Base-by-base conservation (phyloP, 164 flowering plant species). In the Magnolia changhungtana region DNA sequence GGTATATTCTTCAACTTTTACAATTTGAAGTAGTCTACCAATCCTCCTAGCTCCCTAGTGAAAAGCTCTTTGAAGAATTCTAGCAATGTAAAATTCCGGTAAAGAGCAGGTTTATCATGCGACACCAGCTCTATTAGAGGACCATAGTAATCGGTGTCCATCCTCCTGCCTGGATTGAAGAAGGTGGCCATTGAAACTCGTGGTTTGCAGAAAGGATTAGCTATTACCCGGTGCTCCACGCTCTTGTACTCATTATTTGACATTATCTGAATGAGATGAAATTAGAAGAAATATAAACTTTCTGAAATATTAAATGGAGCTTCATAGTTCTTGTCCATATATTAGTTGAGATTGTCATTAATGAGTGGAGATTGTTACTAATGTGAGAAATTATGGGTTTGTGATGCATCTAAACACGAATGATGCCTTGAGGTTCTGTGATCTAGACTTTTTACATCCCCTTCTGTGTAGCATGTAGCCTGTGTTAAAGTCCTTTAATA, bases 151-250 rank as follows among this genome's bases (percentile, higher is more conserved):
- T 73, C 77, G 3, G 74, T 20, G 9, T 69, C 63, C 5, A 51
- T 74, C 3, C 55, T 68, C 9, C 29, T 74, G 13, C 64, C 72
- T 37, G 77, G 79, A 45, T 50, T 58, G 65, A 71, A 72, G 75
- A 78, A 75, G n/a, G 73, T 27, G 1, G 77, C 81, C 2, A 75
- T 23, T 18, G 83, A 75, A 6, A 81, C 50, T 21, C 77, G 66
- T 14, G 83, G 74, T 8, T 76, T 75, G 4, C 2, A 64, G 45
- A 4, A 73, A 13, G 81, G 68, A 74, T 81, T 78, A 1, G 83
- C 83, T 24, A 72, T 23, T 19, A 81, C 83, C 45, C 83, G 78
- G 72, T 81, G 83, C 58, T 72, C 79, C 66, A 69, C 83, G 1
- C 79, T 78, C 67, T 81, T 81, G 78, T 78, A 81, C n/a, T 23